phyloP scores from a whole-genome alignment of 371 early-diverging fungal genomes.

The Apophysomyces trapeziformis region DNA sequence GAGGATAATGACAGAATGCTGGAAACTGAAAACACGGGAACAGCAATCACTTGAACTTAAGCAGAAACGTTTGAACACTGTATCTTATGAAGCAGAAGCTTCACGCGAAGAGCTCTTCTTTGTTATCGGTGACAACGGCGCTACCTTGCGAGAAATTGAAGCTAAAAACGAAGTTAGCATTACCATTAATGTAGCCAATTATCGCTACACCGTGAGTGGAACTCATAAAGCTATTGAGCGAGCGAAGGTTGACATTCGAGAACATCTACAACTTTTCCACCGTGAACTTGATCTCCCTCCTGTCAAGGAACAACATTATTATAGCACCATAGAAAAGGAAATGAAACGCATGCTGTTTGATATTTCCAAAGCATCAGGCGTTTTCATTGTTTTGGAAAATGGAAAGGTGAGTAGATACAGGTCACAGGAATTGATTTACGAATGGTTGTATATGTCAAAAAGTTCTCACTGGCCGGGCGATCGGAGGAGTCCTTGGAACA shows the following conservation, averaged over 20 bases:
- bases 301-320: not conserved
- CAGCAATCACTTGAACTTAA: slow-evolving; percentile 20
- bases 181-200: slow-evolving; percentile 27
- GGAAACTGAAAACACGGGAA: slow-evolving; percentile 29
- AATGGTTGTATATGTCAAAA: not conserved
- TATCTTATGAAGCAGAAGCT: slow-evolving; percentile 22
- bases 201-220: slow-evolving; percentile 32
- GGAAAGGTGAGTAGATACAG: slow-evolving; percentile 22
- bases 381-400: slow-evolving; percentile 29
- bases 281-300: slow-evolving; percentile 22
- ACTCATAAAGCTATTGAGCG: slow-evolving; percentile 17
- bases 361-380: slow-evolving; percentile 31
- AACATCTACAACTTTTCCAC: slow-evolving; percentile 22
- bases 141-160: slow-evolving; percentile 33
- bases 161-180: slow-evolving; percentile 29
- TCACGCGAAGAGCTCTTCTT: slow-evolving; percentile 38
- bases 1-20: slow-evolving; percentile 26
- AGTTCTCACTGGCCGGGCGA: slow-evolving; percentile 34
- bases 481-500: slow-evolving; percentile 23
- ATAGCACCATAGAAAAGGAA: slow-evolving; percentile 3
- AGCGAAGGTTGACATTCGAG: slow-evolving; percentile 26
- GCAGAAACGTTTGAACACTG: slow-evolving; percentile 5
- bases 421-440: not conserved
- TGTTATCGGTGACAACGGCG: slow-evolving; percentile 39
- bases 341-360: slow-evolving; percentile 21